phyloP scores from a whole-genome alignment of 495 filamentous ascomycete species.

The Talaromyces borbonicus region DNA sequence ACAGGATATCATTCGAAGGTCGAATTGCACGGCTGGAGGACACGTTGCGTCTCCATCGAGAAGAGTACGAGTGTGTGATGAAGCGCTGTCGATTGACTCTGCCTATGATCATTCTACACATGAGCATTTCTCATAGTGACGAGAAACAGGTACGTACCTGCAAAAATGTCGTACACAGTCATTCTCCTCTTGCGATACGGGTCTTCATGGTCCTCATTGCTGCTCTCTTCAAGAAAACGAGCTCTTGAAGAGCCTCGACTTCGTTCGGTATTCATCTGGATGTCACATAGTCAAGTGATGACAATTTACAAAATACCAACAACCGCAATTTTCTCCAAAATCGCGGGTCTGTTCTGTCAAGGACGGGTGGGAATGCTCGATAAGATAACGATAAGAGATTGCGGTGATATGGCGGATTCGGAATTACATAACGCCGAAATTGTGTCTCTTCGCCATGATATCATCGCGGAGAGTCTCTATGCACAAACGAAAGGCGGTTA shows the following conservation, averaged over 20 bases:
- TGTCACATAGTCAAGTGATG: too few relatives aligned
- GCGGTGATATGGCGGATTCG: too few relatives aligned
- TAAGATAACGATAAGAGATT: too few relatives aligned
- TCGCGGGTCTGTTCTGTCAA: too few relatives aligned
- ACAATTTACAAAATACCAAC: too few relatives aligned
- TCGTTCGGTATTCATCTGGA: constrained; percentile 15
- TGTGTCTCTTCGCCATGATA: constrained; percentile 2
- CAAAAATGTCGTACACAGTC: constrained; percentile 72
- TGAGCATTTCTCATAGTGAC: background rate
- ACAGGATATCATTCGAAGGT: constrained; percentile 68
- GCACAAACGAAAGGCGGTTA: background rate
- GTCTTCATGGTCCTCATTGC: constrained; percentile 3
- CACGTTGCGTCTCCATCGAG: constrained; percentile 40
- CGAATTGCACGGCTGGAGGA: constrained; percentile 43
- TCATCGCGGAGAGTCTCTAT: background rate
- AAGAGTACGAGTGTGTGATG: constrained; percentile 24
- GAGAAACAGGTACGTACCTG: constrained; percentile 57
- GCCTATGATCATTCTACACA: constrained; percentile 25
- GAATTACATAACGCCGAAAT: background rate
- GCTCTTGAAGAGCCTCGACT: constrained; percentile 11
- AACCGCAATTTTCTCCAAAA: constrained; percentile 35
- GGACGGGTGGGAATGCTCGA: too few relatives aligned
- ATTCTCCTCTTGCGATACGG: constrained; percentile 17
- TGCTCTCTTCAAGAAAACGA: background rate
- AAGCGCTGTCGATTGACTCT: constrained; percentile 38